Conservation (phyloP, 2,329 filamentous ascomycete genomes). For the Volutella citrinella region DNA sequence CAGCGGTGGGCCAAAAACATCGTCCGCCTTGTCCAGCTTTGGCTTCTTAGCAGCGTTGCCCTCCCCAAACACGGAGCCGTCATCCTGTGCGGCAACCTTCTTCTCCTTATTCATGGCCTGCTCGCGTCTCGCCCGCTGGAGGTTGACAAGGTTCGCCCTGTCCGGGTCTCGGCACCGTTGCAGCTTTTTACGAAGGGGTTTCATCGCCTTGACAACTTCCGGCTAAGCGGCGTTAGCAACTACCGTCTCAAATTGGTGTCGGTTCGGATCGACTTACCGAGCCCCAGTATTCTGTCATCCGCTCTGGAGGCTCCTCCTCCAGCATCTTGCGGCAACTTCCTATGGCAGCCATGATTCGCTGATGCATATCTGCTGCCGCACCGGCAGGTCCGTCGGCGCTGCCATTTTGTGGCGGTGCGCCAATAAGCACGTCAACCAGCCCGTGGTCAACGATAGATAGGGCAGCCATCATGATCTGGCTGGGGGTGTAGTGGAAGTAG, state of each 20-base stretch:
- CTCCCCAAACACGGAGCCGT: conserved; percentile 47
- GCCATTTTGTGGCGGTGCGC: conserved; percentile 32
- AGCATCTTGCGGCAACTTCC: conserved; percentile 53
- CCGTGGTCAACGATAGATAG: conserved; percentile 71
- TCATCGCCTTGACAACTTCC: conserved; percentile 45
- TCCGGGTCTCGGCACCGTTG: conserved; percentile 72
- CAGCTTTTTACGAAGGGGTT: conserved; percentile 65
- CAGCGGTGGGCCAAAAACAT: conserved; percentile 47
- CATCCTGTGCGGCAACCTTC: conserved; percentile 36
- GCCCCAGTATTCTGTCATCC: conserved; percentile 52
- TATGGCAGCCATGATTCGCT: conserved; percentile 50
- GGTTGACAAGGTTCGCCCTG: conserved; percentile 66
- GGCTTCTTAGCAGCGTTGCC: conserved; percentile 40
- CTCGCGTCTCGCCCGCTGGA: conserved; percentile 63
- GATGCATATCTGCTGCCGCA: conserved; percentile 29
- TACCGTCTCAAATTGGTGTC: no score
- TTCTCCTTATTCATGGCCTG: conserved; percentile 44
- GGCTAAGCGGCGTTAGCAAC: conserved; percentile 31
- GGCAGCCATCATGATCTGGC: conserved; percentile 87
- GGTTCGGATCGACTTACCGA: conserved; percentile 35
- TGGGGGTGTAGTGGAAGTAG: conserved; percentile 95
- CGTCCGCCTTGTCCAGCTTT: conserved; percentile 40
- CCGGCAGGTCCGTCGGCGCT: conserved; percentile 22
- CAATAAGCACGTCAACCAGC: conserved; percentile 50
- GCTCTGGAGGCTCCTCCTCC: conserved; percentile 54